Evolutionary conservation across 208 protist species (phyloP), one percentile per base, ranked within the genome.

Genomic region (Porcisia deanei): DNA sequence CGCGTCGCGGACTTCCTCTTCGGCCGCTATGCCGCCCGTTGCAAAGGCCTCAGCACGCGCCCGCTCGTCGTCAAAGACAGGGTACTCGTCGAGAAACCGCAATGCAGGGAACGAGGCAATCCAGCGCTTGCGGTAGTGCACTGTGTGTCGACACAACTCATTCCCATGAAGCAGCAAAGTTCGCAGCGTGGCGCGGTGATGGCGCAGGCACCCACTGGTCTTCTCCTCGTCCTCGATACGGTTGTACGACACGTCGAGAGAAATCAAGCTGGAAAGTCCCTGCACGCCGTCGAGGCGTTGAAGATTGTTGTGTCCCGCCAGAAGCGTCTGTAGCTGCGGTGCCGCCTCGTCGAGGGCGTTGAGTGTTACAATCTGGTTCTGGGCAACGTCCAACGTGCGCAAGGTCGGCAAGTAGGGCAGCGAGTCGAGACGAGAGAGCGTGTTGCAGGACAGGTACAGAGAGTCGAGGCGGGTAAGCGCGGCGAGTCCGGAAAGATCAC

Each of bases 381-480:
- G 64, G 47, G 97, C 88, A 8, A 98, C 81, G 76, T 98, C 98
- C 20, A 99, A 79, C 8, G 88, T 81, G 30, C 72, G 72, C 52
- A 98, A 81, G 37, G 84, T 55, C 18, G 88, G 82, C 37, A 97
- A 79, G 12, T 34, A 4, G 6, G 96, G 93, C 4, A 98, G 81
- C 53, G 89, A 76, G 52, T 93, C 92, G 3, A 84, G 71, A 43
- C 78, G 77, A 0, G 75, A 68, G 39, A 99, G 79, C 37, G 69
- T 76, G 83, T 99, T 99, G 80, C 92, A 81, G 30, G 94, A 82
- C 9, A 98, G 61, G 80, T 98, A 99, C 6, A 99, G 85, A 2
- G 92, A 86, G 30, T 76, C 55, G 3, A 98, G 82, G 18, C 88
- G 61, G 22, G 82, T 59, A 1, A 97, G 82, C 37, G 80, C 49